Evolutionary conservation across 805 yeast genomes (phyloP), one percentile per base, ranked within the genome.

Genomic region (Candida boidinii): DNA sequence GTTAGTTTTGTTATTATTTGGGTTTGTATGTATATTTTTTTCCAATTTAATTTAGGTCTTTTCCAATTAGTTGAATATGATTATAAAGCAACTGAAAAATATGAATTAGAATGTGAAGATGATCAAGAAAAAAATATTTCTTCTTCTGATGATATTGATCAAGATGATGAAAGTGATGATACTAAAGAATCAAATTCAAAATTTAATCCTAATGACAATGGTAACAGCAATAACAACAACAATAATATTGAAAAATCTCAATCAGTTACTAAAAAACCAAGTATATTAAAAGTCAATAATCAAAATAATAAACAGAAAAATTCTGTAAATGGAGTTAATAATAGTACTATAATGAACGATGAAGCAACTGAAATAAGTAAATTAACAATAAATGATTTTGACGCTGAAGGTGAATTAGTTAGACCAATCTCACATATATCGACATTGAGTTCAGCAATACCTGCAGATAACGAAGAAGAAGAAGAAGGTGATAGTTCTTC

Each of bases 1-100:
- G 57, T 58, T 1, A 78, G 79, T 2, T 73, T 71, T 46, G 73
- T 73, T 21, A 68, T 72, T 50, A 73, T 73, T 32, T 73, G 72
- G 54, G 54, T 73, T 23, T 74, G 76, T 4, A 58, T 70, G 33
- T 74, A 70, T 43, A 63, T 71, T 13, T 44, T 67, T 21, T 63
- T 59, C 33, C 78, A 73, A 46, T 73, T 73, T 46, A 66, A 68
- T 40, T 58, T 71, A 36, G 79, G 79, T 1, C 43, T 68, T 27
- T 73, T 66, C 46, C 60, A 61, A 39, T 46, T 73, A 30, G 61
- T 71, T 16, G 69, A 66, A 38, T 60, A 61, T 58, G 79, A 73
- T 48, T 73, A 73, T 51, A 51, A 64, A 19, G 65, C 58, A 21
- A 23, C 33, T 14, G 38, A 23, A 4, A 40, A 35, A 12, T 33